Evolutionary conservation across 2,329 filamentous ascomycete genomes (phyloP).

Genomic region (Pyrenochaeta sp.): DNA sequence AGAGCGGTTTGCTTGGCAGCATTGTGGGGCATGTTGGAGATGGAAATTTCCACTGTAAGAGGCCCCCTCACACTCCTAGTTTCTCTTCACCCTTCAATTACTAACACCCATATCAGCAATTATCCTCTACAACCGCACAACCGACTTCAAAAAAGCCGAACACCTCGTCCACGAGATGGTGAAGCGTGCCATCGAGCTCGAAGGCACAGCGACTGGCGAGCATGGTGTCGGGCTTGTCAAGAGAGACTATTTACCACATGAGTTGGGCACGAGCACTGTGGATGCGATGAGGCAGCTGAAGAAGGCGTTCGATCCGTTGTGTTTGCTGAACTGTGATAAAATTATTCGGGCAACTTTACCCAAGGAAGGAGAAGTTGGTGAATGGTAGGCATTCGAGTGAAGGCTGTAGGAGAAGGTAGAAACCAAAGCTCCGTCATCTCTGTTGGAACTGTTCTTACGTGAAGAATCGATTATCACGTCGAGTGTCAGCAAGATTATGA

Average conservation of each 20-base stretch:
- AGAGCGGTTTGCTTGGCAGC: constrained; percentile 68
- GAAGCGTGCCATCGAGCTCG: constrained; percentile 82
- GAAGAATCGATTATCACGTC: background rate
- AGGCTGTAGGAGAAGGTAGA: constrained; percentile 3
- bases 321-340: constrained; percentile 71
- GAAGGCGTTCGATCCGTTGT: constrained; percentile 78
- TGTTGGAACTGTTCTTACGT: background rate
- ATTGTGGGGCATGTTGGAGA: constrained; percentile 80
- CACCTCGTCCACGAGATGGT: constrained; percentile 83
- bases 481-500: too few relatives aligned
- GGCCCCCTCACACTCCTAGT: constrained; percentile 18
- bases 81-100: background rate
- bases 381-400: constrained; percentile 48
- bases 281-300: constrained; percentile 89
- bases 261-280: constrained; percentile 77
- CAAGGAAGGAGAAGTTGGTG: constrained; percentile 57
- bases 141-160: constrained; percentile 72
- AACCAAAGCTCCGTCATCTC: background rate
- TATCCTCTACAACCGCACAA: constrained; percentile 69
- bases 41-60: constrained; percentile 74
- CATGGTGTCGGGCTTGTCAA: constrained; percentile 87
- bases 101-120: constrained; percentile 57
- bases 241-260: constrained; percentile 81
- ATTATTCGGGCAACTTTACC: constrained; percentile 65
- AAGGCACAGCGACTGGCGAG: constrained; percentile 86